phyloP scores from a whole-genome alignment of 2,329 filamentous ascomycete genomes.

The Aspergillus sp. region DNA sequence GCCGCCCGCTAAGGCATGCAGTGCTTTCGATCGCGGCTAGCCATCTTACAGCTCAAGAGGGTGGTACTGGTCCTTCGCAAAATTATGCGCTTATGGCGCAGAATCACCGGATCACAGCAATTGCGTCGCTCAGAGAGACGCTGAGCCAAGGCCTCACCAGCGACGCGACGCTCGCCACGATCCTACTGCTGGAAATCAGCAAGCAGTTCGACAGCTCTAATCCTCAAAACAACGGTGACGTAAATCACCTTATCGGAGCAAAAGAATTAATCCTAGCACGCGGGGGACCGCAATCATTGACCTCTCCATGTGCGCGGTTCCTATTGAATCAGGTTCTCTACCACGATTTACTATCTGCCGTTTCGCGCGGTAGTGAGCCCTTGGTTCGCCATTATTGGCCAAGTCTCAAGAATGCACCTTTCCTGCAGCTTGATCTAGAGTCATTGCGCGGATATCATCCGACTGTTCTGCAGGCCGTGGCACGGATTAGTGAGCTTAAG shows the following conservation, averaged over 20 bases:
- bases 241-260: not conserved
- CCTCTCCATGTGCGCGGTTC: not conserved
- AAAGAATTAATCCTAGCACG: not conserved
- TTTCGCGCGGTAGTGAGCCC: not conserved
- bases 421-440: not conserved
- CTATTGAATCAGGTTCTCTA: not conserved
- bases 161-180: not conserved
- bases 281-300: not conserved
- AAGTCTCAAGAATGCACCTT: not conserved
- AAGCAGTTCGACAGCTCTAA: not conserved
- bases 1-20: not conserved
- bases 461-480: not conserved
- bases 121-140: not conserved
- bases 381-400: not conserved
- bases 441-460: not conserved
- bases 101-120: not conserved
- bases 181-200: not conserved
- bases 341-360: not conserved
- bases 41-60: not conserved
- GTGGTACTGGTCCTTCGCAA: too few relatives aligned
- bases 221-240: not conserved
- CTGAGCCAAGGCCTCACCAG: not conserved
- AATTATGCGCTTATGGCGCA: not conserved
- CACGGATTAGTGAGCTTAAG: not conserved
- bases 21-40: not conserved